phyloP scores from a whole-genome alignment of 371 early-diverging fungal species.

The Mortierella sp. region DNA sequence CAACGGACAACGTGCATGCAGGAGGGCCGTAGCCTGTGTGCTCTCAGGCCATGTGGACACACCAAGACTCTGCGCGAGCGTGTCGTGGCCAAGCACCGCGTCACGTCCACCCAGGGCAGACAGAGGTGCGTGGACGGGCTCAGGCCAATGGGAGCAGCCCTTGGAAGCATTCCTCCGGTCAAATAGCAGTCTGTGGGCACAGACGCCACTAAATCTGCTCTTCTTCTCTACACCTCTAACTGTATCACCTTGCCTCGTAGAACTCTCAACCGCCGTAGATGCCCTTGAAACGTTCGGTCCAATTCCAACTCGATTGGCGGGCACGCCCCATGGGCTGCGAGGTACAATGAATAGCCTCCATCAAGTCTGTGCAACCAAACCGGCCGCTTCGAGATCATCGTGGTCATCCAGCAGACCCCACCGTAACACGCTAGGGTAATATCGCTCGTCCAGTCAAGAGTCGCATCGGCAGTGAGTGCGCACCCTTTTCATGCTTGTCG shows the following conservation, averaged over 20 bases:
- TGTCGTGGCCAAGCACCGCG: slow-evolving; percentile 4
- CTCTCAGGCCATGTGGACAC: background rate
- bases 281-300: slow-evolving; percentile 7
- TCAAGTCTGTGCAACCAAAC: background rate
- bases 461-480: slow-evolving; percentile 10
- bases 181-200: slow-evolving; percentile 4
- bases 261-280: too few relatives aligned
- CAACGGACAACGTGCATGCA: too few relatives aligned
- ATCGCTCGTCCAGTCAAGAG: slow-evolving; percentile 17
- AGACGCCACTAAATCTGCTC: background rate
- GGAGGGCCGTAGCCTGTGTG: background rate
- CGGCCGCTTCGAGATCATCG: too few relatives aligned
- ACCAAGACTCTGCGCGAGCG: too few relatives aligned
- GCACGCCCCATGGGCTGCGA: slow-evolving; percentile 3
- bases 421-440: slow-evolving; percentile 8
- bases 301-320: slow-evolving; percentile 10
- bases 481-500: background rate
- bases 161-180: slow-evolving; percentile 14
- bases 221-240: too few relatives aligned
- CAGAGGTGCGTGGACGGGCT: background rate
- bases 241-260: too few relatives aligned
- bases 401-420: background rate
- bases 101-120: slow-evolving; percentile 5
- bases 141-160: slow-evolving; percentile 23
- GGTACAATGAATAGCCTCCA: too few relatives aligned